These are phyloP conservation scores for Yamagishiella unicocca DNA, from an alignment of 139 green algal species.

Conservation along the genomic window DNA sequence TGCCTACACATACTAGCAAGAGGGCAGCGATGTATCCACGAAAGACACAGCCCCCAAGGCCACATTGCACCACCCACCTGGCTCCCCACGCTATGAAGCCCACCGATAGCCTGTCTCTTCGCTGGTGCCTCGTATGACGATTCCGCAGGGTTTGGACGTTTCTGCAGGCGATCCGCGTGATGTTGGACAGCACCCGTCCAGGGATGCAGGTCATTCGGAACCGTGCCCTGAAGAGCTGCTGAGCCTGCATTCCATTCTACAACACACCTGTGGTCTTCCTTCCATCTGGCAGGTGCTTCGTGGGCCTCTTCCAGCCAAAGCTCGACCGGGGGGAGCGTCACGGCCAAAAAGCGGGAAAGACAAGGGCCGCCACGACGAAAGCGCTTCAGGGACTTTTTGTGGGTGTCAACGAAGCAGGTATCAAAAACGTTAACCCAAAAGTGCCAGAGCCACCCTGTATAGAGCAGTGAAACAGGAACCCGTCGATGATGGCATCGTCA, in stretches of 20 bases:
- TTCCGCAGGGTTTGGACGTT: not conserved
- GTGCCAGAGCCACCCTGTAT: no score
- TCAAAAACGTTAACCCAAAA: no score
- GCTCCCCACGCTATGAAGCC: not conserved
- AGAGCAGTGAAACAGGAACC: no score
- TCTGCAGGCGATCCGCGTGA: not conserved
- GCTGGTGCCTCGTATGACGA: not conserved
- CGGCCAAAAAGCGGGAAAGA: conserved; percentile 8
- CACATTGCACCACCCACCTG: conserved; percentile 24
- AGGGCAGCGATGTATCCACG: no score
- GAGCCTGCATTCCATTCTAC: not conserved
- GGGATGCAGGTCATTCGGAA: not conserved
- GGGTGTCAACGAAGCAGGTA: no score
- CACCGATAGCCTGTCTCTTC: conserved; percentile 15
- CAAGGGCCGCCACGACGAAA: no score
- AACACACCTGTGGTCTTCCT: conserved; percentile 21
- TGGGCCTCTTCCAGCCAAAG: no score
- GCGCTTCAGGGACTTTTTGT: no score
- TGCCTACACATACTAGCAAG: no score
- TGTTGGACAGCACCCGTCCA: not conserved
- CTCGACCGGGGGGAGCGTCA: not conserved
- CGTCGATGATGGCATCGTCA: no score
- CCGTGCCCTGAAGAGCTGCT: not conserved
- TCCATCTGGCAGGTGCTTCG: not conserved
- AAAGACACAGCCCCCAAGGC: not conserved